phyloP scores from a whole-genome alignment of 148 eudicot genomes.

The Heliamphora exappendiculata region DNA sequence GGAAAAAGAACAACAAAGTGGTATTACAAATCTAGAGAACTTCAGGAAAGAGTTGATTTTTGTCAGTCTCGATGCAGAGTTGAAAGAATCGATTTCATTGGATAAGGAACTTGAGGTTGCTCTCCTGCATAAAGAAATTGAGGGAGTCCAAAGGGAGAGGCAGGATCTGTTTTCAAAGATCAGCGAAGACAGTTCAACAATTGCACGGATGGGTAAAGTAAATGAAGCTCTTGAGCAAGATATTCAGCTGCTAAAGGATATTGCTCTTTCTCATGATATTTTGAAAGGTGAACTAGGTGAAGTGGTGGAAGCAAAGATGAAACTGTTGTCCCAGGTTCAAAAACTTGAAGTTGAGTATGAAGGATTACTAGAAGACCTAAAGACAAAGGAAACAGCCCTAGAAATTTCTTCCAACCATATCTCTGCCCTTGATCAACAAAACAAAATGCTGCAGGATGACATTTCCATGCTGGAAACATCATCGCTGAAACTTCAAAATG shows the following conservation, averaged over 20 bases:
- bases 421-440: slow-evolving; percentile 29
- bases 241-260: slow-evolving; percentile 14
- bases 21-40: slow-evolving; percentile 30
- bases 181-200: slow-evolving; percentile 6
- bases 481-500: slow-evolving; percentile 22
- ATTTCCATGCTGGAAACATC: slow-evolving; percentile 19
- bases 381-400: slow-evolving; percentile 28
- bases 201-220: slow-evolving; percentile 10
- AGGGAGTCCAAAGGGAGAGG: slow-evolving; percentile 18
- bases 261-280: slow-evolving; percentile 16
- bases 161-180: slow-evolving; percentile 18
- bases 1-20: slow-evolving; percentile 18
- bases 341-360: slow-evolving; percentile 24
- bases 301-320: slow-evolving; percentile 27
- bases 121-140: slow-evolving; percentile 28
- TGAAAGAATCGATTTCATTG: slow-evolving; percentile 33
- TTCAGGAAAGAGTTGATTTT: slow-evolving; percentile 39
- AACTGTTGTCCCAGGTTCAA: slow-evolving; percentile 27
- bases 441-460: slow-evolving; percentile 19
- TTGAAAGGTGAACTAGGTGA: slow-evolving; percentile 24
- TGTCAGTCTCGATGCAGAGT: slow-evolving; percentile 29
- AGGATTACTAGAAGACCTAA: slow-evolving; percentile 19
- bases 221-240: slow-evolving; percentile 24
- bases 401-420: slow-evolving; percentile 24
- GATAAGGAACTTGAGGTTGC: slow-evolving; percentile 41